phyloP scores from a whole-genome alignment of 805 yeast genomes.

The Ogataea henricii region DNA sequence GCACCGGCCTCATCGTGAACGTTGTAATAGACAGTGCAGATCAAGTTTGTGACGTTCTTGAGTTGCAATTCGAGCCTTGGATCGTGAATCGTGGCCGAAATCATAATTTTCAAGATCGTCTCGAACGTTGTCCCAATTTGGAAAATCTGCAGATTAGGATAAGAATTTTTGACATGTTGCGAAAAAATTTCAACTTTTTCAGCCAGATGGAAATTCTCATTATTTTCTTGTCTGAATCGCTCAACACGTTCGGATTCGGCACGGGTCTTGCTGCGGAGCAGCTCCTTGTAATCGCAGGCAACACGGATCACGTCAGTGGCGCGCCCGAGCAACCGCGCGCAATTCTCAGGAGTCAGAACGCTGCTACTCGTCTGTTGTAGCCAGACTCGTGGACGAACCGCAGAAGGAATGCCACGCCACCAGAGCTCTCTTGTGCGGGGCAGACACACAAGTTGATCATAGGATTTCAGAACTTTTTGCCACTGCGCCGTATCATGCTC shows the following conservation, averaged over 20 bases:
- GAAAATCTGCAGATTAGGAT: slow-evolving; percentile 32
- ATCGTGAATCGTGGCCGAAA: slow-evolving; percentile 22
- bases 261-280: slow-evolving; percentile 1
- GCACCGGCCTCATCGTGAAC: slow-evolving; percentile 26
- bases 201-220: slow-evolving; percentile 15
- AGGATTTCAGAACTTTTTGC: slow-evolving; percentile 43
- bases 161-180: slow-evolving; percentile 25
- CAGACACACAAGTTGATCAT: slow-evolving; percentile 35
- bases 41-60: slow-evolving; percentile 25
- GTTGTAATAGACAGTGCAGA: slow-evolving; percentile 31
- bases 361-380: slow-evolving; percentile 39
- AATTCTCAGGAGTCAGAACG: slow-evolving; percentile 20
- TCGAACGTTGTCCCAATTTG: slow-evolving; percentile 35
- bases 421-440: slow-evolving; percentile 52
- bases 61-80: slow-evolving; percentile 9
- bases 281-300: slow-evolving; percentile 35
- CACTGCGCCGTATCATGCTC: slow-evolving; percentile 44
- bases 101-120: slow-evolving; percentile 27
- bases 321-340: slow-evolving; percentile 15
- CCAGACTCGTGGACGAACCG: slow-evolving; percentile 54
- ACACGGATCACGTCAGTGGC: slow-evolving; percentile 26
- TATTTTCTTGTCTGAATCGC: slow-evolving; percentile 17
- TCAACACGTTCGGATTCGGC: neutral
- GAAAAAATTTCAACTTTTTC: slow-evolving; percentile 28
- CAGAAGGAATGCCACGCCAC: slow-evolving; percentile 60